These are phyloP conservation scores for Apiotrichum porosum DNA, from an alignment of 1,284 basidiomycete species.

Conservation along the genomic window DNA sequence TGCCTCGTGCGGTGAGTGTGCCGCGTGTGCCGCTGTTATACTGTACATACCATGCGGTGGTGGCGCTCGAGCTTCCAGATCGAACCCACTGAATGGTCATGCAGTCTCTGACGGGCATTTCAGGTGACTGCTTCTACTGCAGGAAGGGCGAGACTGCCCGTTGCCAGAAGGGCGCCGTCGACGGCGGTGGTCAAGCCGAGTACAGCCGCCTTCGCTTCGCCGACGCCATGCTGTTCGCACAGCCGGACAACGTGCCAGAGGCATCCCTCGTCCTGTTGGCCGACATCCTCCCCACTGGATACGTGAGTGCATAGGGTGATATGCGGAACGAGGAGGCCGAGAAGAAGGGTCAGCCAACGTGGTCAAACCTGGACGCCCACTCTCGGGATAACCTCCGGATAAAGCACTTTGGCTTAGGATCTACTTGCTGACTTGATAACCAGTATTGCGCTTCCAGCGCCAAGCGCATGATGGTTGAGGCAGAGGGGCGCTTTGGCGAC, in stretches of 20 bases:
- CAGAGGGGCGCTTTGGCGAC: conserved; percentile 4
- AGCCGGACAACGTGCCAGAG: conserved; percentile 39
- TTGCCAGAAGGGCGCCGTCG: conserved; percentile 57
- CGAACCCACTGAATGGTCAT: too few relatives aligned
- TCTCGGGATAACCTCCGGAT: too few relatives aligned
- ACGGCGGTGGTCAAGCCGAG: conserved; percentile 72
- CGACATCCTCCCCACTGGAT: conserved; percentile 52
- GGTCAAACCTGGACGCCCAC: too few relatives aligned
- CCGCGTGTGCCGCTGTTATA: not conserved
- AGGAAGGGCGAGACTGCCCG: conserved; percentile 68
- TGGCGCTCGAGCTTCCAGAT: too few relatives aligned
- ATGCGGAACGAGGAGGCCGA: too few relatives aligned
- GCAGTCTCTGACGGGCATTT: not conserved
- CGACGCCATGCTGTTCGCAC: conserved; percentile 46
- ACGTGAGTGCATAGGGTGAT: conserved; percentile 17
- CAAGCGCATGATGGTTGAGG: conserved; percentile 20
- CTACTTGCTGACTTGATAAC: too few relatives aligned
- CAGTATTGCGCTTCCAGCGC: conserved; percentile 50
- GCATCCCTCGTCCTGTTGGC: conserved; percentile 48
- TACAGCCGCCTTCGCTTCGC: conserved; percentile 67
- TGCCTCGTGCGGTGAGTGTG: conserved; percentile 66
- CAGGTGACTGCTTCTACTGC: conserved; percentile 55
- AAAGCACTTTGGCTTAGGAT: too few relatives aligned
- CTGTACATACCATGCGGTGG: too few relatives aligned
- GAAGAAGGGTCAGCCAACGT: too few relatives aligned